A percentile compares a stretch with the other conserved stretches of the same genome.
Conservation (phyloP, 768 basidiomycete genomes). For the Lactifluus echinatus region DNA sequence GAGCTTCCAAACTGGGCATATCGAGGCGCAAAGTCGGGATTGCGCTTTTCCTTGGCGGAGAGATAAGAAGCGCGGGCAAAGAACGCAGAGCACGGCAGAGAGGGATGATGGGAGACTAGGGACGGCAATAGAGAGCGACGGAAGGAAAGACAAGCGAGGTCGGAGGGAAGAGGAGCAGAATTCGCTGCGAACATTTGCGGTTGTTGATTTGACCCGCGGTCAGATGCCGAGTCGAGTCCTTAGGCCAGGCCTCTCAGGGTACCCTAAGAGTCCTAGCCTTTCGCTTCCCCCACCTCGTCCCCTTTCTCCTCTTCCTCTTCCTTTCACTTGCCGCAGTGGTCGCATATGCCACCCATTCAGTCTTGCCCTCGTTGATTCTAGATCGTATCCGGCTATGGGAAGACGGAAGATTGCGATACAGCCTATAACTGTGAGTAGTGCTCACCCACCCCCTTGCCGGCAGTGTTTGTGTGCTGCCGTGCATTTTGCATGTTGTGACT, state of each 20-base stretch:
- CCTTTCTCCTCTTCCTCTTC: conserved; percentile 7
- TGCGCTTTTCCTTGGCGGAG: neutral
- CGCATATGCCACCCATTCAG: conserved; percentile 5
- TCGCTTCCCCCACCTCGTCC: conserved; percentile 10
- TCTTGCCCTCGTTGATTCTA: conserved; percentile 2
- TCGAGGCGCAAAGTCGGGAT: neutral
- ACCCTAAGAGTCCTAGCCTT: conserved; percentile 18
- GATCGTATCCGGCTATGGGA: conserved; percentile 39
- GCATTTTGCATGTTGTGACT: conserved; percentile 3
- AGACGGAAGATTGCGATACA: conserved; percentile 78
- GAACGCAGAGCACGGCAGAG: no score
- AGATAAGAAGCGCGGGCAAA: conserved; percentile 4
- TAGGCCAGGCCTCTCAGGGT: neutral
- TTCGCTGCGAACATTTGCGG: conserved; percentile 7
- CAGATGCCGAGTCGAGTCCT: conserved; percentile 15
- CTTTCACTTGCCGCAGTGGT: conserved; percentile 1
- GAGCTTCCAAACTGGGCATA: neutral
- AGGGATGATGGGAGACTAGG: neutral
- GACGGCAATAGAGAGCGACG: conserved; percentile 14
- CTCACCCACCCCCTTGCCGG: no score
- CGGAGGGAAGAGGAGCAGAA: neutral
- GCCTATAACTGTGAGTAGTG: conserved; percentile 58
- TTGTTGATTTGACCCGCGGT: conserved; percentile 19
- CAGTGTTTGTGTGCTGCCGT: conserved; percentile 11
- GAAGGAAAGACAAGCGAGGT: neutral